Base-by-base conservation (phyloP, 805 yeast species). In the Metschnikowia lochheadii region DNA sequence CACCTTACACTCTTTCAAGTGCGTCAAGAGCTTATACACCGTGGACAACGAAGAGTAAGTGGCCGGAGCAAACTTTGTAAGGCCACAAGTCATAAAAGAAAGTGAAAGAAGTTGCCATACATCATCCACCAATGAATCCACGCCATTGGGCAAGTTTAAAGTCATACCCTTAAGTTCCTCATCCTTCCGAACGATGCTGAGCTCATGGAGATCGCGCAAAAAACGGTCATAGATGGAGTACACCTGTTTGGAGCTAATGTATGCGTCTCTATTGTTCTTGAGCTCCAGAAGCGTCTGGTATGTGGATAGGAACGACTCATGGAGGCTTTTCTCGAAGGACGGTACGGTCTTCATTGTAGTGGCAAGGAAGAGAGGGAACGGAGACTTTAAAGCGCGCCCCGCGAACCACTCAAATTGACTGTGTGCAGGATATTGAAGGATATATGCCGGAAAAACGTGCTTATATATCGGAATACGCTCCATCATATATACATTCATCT, bases 81-180 rank as follows among this genome's bases (percentile, higher is more conserved):
- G 74, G 2, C 99, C 99, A 52, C 95, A 94, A 2, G 98, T 89
- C 62, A 92, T 81, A 67, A 91, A 89, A 57, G 94, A 86, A 46
- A 94, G 75, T 13, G 96, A 86, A 41, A 92, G 70, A 44, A 94
- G 70, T 66, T 92, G 97, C 76, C 92, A 89, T 20, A 87, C 88
- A 61, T 91, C 97, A 66, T 91, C 97, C 40, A 89, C 75, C 10
- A 87, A 77, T 8, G 81, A 73, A 62, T 91, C 97, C 14, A 87
- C 89, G 53, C 68, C 65, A 54, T 77, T 79, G 44, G 81, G 81
- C 53, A 69, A 59, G 29, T 55, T 59, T 46, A 72, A 57, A 36
- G 66, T 65, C 53, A 66, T 63, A 40, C 74, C 74, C 51, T 66
- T 68, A 53, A 67, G 60, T 53, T 70, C 78, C 52, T 74, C 70